Percentiles rank a stretch among this genome's conserved stretches.
Conservation (phyloP, 257 asterid genomes). For the Anisodus acutangulus region DNA sequence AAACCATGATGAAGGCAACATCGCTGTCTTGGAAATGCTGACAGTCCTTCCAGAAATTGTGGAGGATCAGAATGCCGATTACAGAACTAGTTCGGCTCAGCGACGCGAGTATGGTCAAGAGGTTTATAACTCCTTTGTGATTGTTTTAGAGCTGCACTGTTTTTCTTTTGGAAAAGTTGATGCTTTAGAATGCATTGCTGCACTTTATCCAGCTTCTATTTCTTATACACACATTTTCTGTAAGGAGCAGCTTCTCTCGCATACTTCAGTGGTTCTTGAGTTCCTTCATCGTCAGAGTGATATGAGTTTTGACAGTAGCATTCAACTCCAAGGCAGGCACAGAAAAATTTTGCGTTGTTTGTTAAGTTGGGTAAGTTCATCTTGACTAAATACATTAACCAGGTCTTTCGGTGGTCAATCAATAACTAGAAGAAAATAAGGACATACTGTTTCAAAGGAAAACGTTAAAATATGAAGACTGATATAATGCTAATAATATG, state of each 20-base stretch:
- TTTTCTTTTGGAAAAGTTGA: background rate
- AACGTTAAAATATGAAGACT: background rate
- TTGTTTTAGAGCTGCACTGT: background rate
- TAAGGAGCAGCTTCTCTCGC: slow-evolving; percentile 77
- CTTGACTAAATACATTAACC: slow-evolving; percentile 13
- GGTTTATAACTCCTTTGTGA: slow-evolving; percentile 46
- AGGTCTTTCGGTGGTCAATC: slow-evolving; percentile 17
- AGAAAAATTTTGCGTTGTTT: slow-evolving; percentile 85
- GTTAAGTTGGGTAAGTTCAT: slow-evolving; percentile 82
- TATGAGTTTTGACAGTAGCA: slow-evolving; percentile 49
- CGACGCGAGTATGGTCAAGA: slow-evolving; percentile 75
- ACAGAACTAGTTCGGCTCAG: slow-evolving; percentile 52
- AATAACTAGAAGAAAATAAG: background rate
- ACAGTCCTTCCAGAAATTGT: slow-evolving; percentile 88
- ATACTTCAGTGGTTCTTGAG: slow-evolving; percentile 76
- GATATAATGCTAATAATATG: slow-evolving; percentile 21
- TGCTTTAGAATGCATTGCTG: background rate
- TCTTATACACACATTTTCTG: slow-evolving; percentile 46
- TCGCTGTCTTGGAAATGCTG: slow-evolving; percentile 77
- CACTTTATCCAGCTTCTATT: slow-evolving; percentile 29
- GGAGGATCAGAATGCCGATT: slow-evolving; percentile 68
- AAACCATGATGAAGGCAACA: slow-evolving; percentile 65
- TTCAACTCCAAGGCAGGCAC: slow-evolving; percentile 60
- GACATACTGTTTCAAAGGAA: background rate
- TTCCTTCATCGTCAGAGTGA: slow-evolving; percentile 74